A percentile compares a stretch with the other conserved stretches of the same genome.
phyloP scores from a whole-genome alignment of 306 rosid species.

The Potentilla sterilis region DNA sequence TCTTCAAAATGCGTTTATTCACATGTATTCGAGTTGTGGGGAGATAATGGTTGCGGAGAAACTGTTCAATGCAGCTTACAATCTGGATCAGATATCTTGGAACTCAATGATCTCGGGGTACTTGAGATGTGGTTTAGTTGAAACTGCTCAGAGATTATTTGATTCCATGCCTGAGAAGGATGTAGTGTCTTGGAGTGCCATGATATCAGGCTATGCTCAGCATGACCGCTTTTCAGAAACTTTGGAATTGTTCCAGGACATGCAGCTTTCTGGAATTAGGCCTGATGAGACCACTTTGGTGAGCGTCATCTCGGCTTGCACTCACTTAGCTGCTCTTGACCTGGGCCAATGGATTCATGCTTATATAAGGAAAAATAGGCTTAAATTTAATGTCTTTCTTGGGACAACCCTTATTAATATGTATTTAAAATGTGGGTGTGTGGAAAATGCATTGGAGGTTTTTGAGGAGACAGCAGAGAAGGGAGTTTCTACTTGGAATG shows the following conservation, averaged over 20 bases:
- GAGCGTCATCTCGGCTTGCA: constrained; percentile 69
- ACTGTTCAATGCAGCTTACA: constrained; percentile 49
- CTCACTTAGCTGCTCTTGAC: constrained; percentile 68
- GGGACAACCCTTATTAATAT: constrained; percentile 46
- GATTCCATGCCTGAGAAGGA: constrained; percentile 68
- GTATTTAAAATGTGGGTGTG: constrained; percentile 82
- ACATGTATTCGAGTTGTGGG: constrained; percentile 61
- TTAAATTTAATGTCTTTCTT: constrained; percentile 31
- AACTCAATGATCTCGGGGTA: constrained; percentile 84
- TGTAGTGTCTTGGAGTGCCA: constrained; percentile 79
- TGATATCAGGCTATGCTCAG: constrained; percentile 76
- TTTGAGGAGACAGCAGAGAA: constrained; percentile 54
- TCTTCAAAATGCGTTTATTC: constrained; percentile 72
- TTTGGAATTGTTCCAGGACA: constrained; percentile 58
- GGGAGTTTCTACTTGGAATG: constrained; percentile 81
- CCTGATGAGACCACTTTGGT: constrained; percentile 70
- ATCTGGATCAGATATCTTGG: constrained; percentile 72
- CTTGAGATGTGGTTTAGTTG: constrained; percentile 55
- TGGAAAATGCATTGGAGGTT: constrained; percentile 59
- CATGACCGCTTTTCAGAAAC: constrained; percentile 58
- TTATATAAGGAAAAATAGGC: constrained; percentile 49
- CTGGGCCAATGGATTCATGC: constrained; percentile 77
- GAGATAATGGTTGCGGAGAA: constrained; percentile 49
- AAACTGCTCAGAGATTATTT: constrained; percentile 56
- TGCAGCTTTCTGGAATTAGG: constrained; percentile 55